Percentiles rank a stretch among this genome's conserved stretches.
Evolutionary conservation across 257 asterid genomes (phyloP).

Genomic region (Prunella vulgaris): DNA sequence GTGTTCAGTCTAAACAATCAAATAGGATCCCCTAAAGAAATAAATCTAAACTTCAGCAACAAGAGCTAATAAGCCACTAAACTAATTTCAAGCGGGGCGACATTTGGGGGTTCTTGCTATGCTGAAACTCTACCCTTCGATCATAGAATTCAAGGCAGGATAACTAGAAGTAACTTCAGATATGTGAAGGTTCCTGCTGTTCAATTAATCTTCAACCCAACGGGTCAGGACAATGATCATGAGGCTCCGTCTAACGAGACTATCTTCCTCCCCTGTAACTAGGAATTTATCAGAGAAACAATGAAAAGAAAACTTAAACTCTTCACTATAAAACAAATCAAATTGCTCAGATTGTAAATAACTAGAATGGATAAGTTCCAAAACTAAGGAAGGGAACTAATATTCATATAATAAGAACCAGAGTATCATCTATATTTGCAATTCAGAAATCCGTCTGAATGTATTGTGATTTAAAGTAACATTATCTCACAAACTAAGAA

Average conservation of each 20-base stretch:
- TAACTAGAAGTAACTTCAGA: no score
- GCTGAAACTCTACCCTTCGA: neutral
- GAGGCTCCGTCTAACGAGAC: no score
- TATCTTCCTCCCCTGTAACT: neutral
- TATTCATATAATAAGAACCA: constrained; percentile 6
- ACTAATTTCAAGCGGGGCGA: no score
- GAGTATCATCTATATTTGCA: neutral
- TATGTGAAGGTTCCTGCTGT: no score
- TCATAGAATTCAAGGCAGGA: no score
- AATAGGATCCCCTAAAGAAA: neutral
- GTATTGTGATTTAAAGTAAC: neutral
- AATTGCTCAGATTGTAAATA: neutral
- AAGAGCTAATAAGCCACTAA: neutral
- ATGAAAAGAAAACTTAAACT: constrained; percentile 5
- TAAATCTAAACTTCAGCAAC: neutral
- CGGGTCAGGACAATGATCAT: no score
- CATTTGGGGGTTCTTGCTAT: neutral
- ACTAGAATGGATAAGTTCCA: neutral
- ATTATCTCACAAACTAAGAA: neutral
- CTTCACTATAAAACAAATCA: constrained; percentile 3
- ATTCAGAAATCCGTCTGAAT: no score
- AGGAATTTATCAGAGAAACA: constrained; percentile 4
- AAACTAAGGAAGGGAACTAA: neutral
- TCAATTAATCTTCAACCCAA: no score
- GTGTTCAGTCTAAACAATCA: no score